A percentile compares a stretch with the other conserved stretches of the same genome.
Conservation (phyloP, 2,329 filamentous ascomycete species). For the Bisporella sp. region DNA sequence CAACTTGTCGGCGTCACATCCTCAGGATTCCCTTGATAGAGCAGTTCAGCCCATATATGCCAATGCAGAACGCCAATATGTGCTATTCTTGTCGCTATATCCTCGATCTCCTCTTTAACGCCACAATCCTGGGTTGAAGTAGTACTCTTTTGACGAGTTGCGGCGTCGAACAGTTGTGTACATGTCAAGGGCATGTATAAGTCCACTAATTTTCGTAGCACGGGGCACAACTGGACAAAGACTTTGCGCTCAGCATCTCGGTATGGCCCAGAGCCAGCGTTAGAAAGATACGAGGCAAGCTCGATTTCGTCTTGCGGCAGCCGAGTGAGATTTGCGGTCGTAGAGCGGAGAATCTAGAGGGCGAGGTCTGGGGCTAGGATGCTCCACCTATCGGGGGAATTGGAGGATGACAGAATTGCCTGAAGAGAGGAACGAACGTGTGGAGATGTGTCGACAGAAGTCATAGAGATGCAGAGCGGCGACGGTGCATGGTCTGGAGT, state of each 20-base stretch:
- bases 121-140: constrained; percentile 1
- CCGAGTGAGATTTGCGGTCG: constrained; percentile 20
- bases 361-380: constrained; percentile 20
- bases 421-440: constrained; percentile 23
- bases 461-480: constrained; percentile 19
- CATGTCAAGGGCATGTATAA: constrained; percentile 24
- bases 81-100: constrained; percentile 70
- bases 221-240: constrained; percentile 18
- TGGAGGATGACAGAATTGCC: constrained; percentile 23
- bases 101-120: constrained; percentile 37
- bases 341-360: constrained; percentile 27
- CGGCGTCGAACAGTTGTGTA: constrained; percentile 27
- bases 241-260: constrained; percentile 23
- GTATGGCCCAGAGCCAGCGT: constrained; percentile 20
- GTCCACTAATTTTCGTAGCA: constrained; percentile 23
- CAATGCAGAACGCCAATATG: constrained; percentile 85
- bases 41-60: constrained; percentile 75
- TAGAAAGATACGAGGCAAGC: constrained; percentile 25
- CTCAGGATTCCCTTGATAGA: no score
- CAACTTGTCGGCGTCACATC: no score
- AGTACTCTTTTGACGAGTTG: constrained; percentile 21
- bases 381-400: constrained; percentile 22
- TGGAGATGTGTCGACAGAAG: constrained; percentile 16
- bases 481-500: constrained; percentile 20
- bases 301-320: constrained; percentile 25